Conservation (phyloP, 352 stramenopile species). For the Globisporangium carolinianum region DNA sequence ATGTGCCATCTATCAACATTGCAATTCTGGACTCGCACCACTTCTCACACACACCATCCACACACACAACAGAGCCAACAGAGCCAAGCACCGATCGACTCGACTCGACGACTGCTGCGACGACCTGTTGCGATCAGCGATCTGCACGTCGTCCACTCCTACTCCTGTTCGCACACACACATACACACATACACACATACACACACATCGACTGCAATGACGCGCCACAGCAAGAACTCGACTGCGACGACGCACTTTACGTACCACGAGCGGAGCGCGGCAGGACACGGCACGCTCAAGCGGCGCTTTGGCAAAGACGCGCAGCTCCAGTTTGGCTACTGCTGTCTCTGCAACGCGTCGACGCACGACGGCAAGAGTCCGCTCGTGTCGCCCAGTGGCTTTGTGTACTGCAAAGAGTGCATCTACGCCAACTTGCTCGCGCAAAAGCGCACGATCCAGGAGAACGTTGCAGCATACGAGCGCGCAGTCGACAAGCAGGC, state of each 20-base stretch:
- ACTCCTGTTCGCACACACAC: too few species aligned
- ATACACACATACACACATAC: background rate
- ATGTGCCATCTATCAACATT: too few species aligned
- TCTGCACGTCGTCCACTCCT: too few species aligned
- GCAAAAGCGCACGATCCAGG: slow-evolving; percentile 78
- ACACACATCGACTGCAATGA: slow-evolving; percentile 29
- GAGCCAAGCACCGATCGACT: too few species aligned
- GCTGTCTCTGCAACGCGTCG: slow-evolving; percentile 66
- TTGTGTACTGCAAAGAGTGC: slow-evolving; percentile 84
- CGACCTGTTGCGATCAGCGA: too few species aligned
- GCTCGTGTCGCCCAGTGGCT: slow-evolving; percentile 64
- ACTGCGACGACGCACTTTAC: slow-evolving; percentile 84
- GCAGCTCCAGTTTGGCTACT: slow-evolving; percentile 71
- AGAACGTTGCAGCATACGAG: slow-evolving; percentile 58
- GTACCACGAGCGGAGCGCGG: slow-evolving; percentile 72
- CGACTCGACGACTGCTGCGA: too few species aligned
- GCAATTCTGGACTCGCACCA: too few species aligned
- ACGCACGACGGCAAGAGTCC: slow-evolving; percentile 46
- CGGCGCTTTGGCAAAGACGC: slow-evolving; percentile 74
- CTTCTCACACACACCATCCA: too few species aligned
- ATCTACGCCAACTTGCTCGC: slow-evolving; percentile 83
- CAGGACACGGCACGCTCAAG: slow-evolving; percentile 79
- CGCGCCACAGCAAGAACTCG: slow-evolving; percentile 85
- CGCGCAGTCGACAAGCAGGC: slow-evolving; percentile 43
- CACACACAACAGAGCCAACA: too few species aligned